Percentiles rank a stretch among this genome's conserved stretches.
phyloP scores from a whole-genome alignment of 192 early-diverging fungal species.

The Entomortierella chlamydospora region DNA sequence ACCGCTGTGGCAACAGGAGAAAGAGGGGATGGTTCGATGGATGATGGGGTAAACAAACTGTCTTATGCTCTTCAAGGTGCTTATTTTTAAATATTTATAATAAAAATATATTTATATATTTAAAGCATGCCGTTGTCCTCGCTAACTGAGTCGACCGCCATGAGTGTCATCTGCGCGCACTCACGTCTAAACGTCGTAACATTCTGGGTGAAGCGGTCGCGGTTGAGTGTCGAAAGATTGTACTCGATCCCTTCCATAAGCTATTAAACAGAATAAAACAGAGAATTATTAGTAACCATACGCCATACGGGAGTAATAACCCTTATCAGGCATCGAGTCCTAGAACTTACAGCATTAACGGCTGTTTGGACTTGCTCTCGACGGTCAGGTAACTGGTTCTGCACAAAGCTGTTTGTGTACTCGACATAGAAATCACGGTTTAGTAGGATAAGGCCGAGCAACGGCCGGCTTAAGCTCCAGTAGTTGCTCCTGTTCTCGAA shows the following conservation, averaged over 20 bases:
- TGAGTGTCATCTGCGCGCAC: slow-evolving; percentile 54
- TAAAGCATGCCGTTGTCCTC: slow-evolving; percentile 44
- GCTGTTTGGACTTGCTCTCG: slow-evolving; percentile 59
- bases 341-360: slow-evolving; percentile 37
- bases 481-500: slow-evolving; percentile 86
- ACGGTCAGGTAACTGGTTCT: slow-evolving; percentile 62
- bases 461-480: slow-evolving; percentile 86
- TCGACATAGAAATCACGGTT: slow-evolving; percentile 72
- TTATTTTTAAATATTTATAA: slow-evolving; percentile 25
- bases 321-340: no score
- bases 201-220: slow-evolving; percentile 78
- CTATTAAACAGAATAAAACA: not conserved
- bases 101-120: not conserved
- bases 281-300: no score
- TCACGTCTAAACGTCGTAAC: slow-evolving; percentile 64
- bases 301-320: no score
- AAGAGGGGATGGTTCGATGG: slow-evolving; percentile 16
- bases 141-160: slow-evolving; percentile 5
- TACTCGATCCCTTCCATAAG: slow-evolving; percentile 71
- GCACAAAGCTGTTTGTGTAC: slow-evolving; percentile 65
- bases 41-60: slow-evolving; percentile 34
- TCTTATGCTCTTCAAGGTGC: slow-evolving; percentile 42
- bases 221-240: slow-evolving; percentile 62
- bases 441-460: slow-evolving; percentile 82
- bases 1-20: slow-evolving; percentile 15